Evolutionary conservation across 768 basidiomycete genomes (phyloP), one percentile per base, ranked within the genome.

Genomic region (Lactifluus rugatus): DNA sequence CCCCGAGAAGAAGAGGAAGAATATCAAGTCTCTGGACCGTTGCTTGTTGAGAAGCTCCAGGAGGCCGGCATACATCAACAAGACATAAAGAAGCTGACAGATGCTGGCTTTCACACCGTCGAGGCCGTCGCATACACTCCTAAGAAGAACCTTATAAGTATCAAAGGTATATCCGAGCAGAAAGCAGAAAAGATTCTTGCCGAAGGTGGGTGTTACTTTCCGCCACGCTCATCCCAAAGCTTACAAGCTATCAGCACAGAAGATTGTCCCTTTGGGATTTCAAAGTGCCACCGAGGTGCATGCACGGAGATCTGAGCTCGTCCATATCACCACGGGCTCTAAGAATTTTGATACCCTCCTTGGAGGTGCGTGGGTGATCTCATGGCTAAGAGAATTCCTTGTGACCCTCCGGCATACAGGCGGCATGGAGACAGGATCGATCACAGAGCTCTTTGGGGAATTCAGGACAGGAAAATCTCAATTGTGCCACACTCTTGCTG

Each of bases 391-490:
- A 47, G 0, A 5, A 32, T 34, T 25, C 46, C 26, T 47, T 21
- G 5, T 23, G 37, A 49, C 25, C n/a, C 14, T 7, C 19, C 3
- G 26, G 31, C 49, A 10, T 47, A 55, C 60, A 91, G 89, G 90
- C 53, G 96, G 96, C 9, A 91, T 99, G 65, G 96, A 99, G 75
- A 99, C 96, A 17, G 96, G 96, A 42, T 88, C 93, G 0, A 96
- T 99, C 68, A 99, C 96, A 0, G 96, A 99, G 71, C 76, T 99
- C 26, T 97, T 96, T 73, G 96, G 95, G 57, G 96, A 99, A 74
- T 99, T 99, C 73, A 80, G 96, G 64, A 98, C 96, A 10, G 96
- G 96, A 56, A 98, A 99, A 73, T 95, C 92, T 23, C 96, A 99
- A 68, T 80, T 99, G 48, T 98, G 96, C 69, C 96, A 99, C 69